Evolutionary conservation across 2,329 filamentous ascomycete genomes (phyloP).

Genomic region (Immersiporthe knoxdaviesiana): DNA sequence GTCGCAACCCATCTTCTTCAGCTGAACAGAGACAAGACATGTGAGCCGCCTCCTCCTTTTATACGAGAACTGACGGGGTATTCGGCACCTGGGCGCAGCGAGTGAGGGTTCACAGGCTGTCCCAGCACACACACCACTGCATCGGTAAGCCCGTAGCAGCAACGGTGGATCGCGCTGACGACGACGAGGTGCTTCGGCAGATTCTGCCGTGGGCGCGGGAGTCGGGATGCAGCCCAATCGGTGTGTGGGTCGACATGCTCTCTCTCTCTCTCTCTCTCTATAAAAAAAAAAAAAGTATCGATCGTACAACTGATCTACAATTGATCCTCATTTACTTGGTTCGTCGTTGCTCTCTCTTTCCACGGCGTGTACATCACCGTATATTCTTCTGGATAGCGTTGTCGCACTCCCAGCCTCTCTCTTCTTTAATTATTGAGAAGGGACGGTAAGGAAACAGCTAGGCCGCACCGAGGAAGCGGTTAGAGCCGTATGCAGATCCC

Average conservation of each 20-base stretch:
- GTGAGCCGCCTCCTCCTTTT: neutral
- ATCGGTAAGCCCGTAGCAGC: neutral
- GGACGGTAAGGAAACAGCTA: neutral
- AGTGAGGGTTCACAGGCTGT: neutral
- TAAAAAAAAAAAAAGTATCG: neutral
- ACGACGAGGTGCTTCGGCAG: slow-evolving; percentile 15
- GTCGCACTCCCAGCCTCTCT: neutral
- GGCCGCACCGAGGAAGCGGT: slow-evolving; percentile 4
- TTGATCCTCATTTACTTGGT: neutral
- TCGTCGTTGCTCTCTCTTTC: too few relatives aligned
- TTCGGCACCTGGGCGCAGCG: too few relatives aligned
- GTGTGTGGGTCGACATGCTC: neutral
- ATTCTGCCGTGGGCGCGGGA: slow-evolving; percentile 1
- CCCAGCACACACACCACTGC: neutral
- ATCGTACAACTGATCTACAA: neutral
- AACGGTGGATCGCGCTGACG: slow-evolving; percentile 14
- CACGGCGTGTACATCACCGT: too few relatives aligned
- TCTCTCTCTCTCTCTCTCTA: too few relatives aligned
- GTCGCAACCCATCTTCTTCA: neutral
- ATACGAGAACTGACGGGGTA: neutral
- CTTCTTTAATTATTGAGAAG: neutral
- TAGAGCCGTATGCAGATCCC: slow-evolving; percentile 16
- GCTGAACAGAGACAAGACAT: neutral
- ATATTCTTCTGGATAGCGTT: neutral
- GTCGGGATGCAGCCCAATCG: slow-evolving; percentile 11